Conservation (phyloP, 352 stramenopile species). For the Saprolegnia diclina region DNA sequence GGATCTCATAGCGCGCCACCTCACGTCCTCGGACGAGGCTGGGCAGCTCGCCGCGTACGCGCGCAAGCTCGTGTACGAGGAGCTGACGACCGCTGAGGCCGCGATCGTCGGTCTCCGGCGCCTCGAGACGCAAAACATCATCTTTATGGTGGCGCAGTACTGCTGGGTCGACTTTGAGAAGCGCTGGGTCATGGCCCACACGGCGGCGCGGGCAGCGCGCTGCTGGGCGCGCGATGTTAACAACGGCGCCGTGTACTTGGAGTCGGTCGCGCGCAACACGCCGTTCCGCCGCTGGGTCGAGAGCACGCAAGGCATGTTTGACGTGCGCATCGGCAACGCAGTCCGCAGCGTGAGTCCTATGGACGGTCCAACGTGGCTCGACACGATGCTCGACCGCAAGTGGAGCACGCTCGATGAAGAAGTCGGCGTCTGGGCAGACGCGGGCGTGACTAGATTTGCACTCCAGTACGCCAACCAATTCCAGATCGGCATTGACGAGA, state of each 20-base stretch:
- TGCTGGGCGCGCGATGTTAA: background rate
- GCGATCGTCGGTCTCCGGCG: background rate
- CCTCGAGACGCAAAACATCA: background rate
- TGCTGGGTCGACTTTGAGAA: conserved; percentile 19
- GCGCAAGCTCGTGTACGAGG: conserved; percentile 4
- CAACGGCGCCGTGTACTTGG: conserved; percentile 16
- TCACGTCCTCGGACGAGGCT: background rate
- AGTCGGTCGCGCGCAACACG: background rate
- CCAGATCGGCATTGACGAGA: conserved; percentile 10
- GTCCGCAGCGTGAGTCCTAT: background rate
- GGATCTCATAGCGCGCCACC: background rate
- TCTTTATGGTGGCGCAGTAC: conserved; percentile 15
- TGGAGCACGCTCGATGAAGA: background rate
- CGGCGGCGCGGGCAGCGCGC: background rate
- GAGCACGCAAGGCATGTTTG: conserved; percentile 8
- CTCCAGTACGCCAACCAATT: conserved; percentile 10
- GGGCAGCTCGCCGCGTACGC: background rate
- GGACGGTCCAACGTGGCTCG: background rate
- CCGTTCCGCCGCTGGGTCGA: background rate
- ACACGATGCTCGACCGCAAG: background rate
- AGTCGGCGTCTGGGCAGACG: background rate
- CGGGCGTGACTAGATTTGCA: background rate
- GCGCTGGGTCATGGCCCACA: conserved; percentile 11
- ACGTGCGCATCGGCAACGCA: background rate
- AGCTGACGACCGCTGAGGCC: background rate